A percentile compares a stretch with the other conserved stretches of the same genome.
phyloP scores from a whole-genome alignment of 1,139 yeast species.

The Taphrina pruni region DNA sequence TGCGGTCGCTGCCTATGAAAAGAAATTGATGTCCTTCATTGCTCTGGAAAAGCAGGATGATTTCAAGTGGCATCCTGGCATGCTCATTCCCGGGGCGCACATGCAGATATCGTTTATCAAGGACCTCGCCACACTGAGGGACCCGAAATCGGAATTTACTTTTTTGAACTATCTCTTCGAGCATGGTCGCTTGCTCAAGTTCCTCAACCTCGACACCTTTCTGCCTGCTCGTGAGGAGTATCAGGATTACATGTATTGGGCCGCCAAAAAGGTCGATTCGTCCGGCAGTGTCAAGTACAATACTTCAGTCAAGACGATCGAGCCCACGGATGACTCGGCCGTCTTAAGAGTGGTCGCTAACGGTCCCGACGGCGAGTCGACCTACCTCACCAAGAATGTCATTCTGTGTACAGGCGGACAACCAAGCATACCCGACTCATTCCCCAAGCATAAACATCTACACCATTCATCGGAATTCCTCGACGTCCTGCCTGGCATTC shows the following conservation, averaged over 20 bases:
- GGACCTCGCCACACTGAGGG: constrained; percentile 48
- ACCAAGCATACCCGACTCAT: constrained; percentile 43
- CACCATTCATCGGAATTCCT: constrained; percentile 42
- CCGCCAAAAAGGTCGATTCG: constrained; percentile 45
- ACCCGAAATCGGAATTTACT: constrained; percentile 47
- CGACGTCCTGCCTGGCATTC: constrained; percentile 26
- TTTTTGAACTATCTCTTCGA: constrained; percentile 47
- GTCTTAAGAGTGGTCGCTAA: constrained; percentile 28
- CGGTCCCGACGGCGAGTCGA: constrained; percentile 16
- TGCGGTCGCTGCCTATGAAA: constrained; percentile 47
- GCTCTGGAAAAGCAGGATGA: constrained; percentile 46
- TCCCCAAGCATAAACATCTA: constrained; percentile 23
- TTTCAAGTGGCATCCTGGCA: constrained; percentile 48
- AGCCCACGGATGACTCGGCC: constrained; percentile 29
- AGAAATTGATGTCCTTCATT: constrained; percentile 26
- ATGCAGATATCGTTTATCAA: constrained; percentile 48
- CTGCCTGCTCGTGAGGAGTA: constrained; percentile 48
- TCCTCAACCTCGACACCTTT: constrained; percentile 47
- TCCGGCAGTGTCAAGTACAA: constrained; percentile 45
- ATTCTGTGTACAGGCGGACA: constrained; percentile 46
- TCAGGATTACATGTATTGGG: constrained; percentile 48
- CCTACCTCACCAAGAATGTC: constrained; percentile 43
- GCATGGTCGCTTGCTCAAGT: constrained; percentile 46
- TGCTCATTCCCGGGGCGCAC: constrained; percentile 48
- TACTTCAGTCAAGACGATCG: constrained; percentile 40